Conservation (phyloP, 768 basidiomycete species). For the Leccinum aurantiacum region DNA sequence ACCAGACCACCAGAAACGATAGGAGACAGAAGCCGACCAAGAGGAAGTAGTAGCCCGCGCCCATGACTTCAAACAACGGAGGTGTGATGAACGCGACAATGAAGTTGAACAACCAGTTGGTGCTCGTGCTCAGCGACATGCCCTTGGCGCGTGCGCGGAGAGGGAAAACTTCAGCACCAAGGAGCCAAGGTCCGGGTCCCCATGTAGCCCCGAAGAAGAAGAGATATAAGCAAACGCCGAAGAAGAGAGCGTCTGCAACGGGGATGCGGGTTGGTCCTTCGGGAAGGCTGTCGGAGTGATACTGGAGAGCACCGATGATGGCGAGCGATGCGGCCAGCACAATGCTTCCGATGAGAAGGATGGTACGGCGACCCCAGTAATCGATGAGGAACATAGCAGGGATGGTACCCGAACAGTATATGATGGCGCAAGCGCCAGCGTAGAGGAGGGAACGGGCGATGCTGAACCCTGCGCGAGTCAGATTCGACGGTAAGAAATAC, state of each 20-base stretch:
- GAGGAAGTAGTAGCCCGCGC: slow-evolving; percentile 52
- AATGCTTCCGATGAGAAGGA: slow-evolving; percentile 48
- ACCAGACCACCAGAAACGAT: slow-evolving; percentile 46
- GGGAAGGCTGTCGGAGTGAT: slow-evolving; percentile 40
- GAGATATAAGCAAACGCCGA: slow-evolving; percentile 54
- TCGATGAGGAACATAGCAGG: slow-evolving; percentile 57
- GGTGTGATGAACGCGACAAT: slow-evolving; percentile 52
- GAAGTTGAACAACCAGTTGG: slow-evolving; percentile 37
- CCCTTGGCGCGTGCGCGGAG: slow-evolving; percentile 40
- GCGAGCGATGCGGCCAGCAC: slow-evolving; percentile 46
- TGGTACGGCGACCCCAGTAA: slow-evolving; percentile 48
- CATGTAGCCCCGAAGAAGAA: slow-evolving; percentile 59
- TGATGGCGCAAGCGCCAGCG: slow-evolving; percentile 45
- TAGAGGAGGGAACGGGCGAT: slow-evolving; percentile 44
- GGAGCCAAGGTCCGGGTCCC: slow-evolving; percentile 56
- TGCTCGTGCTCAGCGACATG: slow-evolving; percentile 38
- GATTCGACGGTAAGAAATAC: slow-evolving; percentile 55
- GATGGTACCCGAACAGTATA: slow-evolving; percentile 51
- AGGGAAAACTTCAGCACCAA: slow-evolving; percentile 52
- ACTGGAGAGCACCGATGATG: slow-evolving; percentile 54
- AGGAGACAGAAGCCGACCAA: slow-evolving; percentile 46
- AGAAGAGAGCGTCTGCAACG: slow-evolving; percentile 39
- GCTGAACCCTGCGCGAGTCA: slow-evolving; percentile 50
- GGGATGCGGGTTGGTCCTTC: slow-evolving; percentile 30
- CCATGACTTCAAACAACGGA: slow-evolving; percentile 53